phyloP scores from a whole-genome alignment of 108 stramenopile species.

The Pseudonitzschia multiseries region DNA sequence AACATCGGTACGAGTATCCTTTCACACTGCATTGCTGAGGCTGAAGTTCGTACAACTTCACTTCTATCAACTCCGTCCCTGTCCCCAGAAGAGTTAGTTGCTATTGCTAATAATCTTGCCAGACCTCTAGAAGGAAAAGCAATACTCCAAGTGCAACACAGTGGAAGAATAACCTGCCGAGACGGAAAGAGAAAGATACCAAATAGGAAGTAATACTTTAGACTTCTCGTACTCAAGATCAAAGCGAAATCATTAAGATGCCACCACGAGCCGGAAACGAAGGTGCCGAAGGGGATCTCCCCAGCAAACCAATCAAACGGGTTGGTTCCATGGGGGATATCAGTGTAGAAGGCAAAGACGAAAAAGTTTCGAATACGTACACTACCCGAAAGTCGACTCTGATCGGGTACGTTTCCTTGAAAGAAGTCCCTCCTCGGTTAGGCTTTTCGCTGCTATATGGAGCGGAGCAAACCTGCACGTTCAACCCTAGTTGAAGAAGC shows the following conservation, averaged over 20 bases:
- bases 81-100: too few relatives aligned
- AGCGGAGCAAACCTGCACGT: background rate
- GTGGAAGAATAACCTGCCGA: background rate
- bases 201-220: background rate
- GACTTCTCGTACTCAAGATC: background rate
- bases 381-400: conserved; percentile 53
- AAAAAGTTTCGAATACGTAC: conserved; percentile 33
- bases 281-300: background rate
- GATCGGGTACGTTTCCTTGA: conserved; percentile 51
- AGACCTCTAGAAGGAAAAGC: too few relatives aligned
- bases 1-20: too few relatives aligned
- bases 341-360: conserved; percentile 22
- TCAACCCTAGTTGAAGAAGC: too few relatives aligned
- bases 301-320: conserved; percentile 23
- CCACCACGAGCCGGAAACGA: conserved; percentile 28
- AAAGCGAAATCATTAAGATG: conserved; percentile 11
- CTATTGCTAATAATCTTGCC: too few relatives aligned
- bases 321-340: conserved; percentile 34
- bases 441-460: background rate
- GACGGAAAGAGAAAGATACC: background rate
- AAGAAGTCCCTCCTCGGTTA: background rate
- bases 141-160: too few relatives aligned
- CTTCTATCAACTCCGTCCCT: too few relatives aligned
- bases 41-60: too few relatives aligned
- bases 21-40: too few relatives aligned